phyloP scores from a whole-genome alignment of 192 early-diverging fungal species.

The Funneliformis geosporum region DNA sequence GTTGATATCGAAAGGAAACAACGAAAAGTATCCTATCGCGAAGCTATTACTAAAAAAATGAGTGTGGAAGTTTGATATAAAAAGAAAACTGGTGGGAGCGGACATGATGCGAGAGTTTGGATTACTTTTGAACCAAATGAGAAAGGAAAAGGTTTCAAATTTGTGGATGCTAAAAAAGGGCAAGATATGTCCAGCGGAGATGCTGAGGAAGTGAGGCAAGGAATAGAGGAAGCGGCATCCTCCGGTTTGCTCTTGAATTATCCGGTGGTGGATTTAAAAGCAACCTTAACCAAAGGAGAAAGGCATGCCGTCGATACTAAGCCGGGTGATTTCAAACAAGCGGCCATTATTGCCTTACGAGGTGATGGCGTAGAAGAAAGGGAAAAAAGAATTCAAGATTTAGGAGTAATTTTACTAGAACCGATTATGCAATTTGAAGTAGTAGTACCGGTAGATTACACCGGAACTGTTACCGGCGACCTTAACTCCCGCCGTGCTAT shows the following conservation, averaged over 20 bases:
- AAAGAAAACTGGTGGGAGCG: constrained; percentile 8
- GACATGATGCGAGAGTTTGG: neutral
- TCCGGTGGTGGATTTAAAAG: constrained; percentile 5
- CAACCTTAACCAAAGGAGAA: constrained; percentile 3
- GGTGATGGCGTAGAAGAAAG: neutral
- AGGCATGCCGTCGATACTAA: constrained; percentile 4
- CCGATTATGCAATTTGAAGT: constrained; percentile 29
- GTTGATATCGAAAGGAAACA: neutral
- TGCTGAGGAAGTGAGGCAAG: constrained; percentile 10
- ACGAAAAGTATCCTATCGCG: constrained; percentile 12
- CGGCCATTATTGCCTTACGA: constrained; percentile 5
- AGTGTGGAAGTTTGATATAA: neutral
- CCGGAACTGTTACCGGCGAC: constrained; percentile 1
- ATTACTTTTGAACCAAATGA: constrained; percentile 14
- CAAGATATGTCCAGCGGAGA: constrained; percentile 13
- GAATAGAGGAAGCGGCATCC: neutral
- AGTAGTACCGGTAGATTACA: constrained; percentile 9
- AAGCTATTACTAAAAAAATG: constrained; percentile 15
- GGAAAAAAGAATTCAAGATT: constrained; percentile 16
- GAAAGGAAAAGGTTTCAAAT: too few species aligned
- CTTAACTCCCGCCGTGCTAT: neutral
- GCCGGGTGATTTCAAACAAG: constrained; percentile 9
- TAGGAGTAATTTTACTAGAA: constrained; percentile 24
- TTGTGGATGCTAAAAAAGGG: constrained; percentile 23
- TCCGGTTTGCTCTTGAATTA: constrained; percentile 22